These are phyloP conservation scores for Vigna hirtella DNA, from an alignment of 306 rosid genomes.

Conservation along the genomic window DNA sequence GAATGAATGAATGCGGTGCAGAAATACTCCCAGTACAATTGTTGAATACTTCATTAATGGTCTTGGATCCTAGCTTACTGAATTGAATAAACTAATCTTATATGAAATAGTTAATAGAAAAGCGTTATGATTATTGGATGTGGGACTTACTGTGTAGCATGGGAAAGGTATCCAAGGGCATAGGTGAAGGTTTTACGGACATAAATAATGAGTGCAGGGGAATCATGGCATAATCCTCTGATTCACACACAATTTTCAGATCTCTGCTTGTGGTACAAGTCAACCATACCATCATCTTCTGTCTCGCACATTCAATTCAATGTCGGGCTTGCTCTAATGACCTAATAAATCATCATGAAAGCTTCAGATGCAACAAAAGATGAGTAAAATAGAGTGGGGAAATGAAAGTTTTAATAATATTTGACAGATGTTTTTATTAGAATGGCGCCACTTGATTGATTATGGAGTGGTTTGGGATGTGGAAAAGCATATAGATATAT, in stretches of 20 bases:
- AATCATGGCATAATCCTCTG: conserved; percentile 17
- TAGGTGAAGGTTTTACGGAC: background rate
- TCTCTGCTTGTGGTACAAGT: conserved; percentile 21
- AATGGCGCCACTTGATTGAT: background rate
- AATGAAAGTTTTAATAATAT: too few species aligned
- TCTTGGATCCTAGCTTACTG: too few species aligned
- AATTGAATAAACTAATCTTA: too few species aligned
- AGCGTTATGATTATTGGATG: too few species aligned
- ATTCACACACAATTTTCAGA: conserved; percentile 9
- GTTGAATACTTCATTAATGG: background rate
- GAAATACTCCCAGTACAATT: background rate
- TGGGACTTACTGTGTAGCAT: background rate
- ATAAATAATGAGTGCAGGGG: conserved; percentile 30
- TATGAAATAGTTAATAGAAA: too few species aligned
- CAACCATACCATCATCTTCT: conserved; percentile 10
- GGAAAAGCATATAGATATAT: too few species aligned
- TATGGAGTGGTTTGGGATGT: conserved; percentile 2
- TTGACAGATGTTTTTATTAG: background rate
- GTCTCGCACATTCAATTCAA: conserved; percentile 2
- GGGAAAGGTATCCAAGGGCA: background rate
- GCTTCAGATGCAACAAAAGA: too few species aligned
- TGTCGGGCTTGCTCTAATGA: background rate
- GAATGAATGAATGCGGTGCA: background rate
- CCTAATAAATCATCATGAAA: background rate
- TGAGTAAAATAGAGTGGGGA: too few species aligned